Percentiles rank a stretch among this genome's conserved stretches.
These are phyloP conservation scores for Neonectria faginata DNA, from an alignment of 2,329 filamentous ascomycete genomes.

Conservation along the genomic window DNA sequence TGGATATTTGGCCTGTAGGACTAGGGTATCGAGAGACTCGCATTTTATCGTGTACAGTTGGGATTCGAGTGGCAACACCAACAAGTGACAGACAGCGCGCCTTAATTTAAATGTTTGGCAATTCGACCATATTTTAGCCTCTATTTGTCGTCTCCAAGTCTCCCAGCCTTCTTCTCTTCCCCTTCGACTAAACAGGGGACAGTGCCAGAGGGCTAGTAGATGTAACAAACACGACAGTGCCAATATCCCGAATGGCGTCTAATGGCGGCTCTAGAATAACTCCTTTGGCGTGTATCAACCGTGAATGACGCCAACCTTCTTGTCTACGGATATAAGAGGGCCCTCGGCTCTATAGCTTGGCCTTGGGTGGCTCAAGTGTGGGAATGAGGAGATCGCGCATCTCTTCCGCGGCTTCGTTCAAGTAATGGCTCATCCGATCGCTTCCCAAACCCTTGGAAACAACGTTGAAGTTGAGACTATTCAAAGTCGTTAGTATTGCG, in stretches of 20 bases:
- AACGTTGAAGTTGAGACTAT: slow-evolving; percentile 96
- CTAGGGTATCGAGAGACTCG: slow-evolving; percentile 33
- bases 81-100: slow-evolving; percentile 22
- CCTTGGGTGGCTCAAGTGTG: slow-evolving; percentile 82
- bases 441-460: slow-evolving; percentile 93
- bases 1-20: slow-evolving; percentile 36
- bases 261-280: slow-evolving; percentile 19
- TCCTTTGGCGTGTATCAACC: slow-evolving; percentile 15
- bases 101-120: slow-evolving; percentile 16
- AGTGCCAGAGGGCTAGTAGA: slow-evolving; percentile 7
- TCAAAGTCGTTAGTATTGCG: slow-evolving; percentile 28
- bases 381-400: slow-evolving; percentile 87
- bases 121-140: background rate
- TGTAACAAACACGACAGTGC: slow-evolving; percentile 1
- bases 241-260: slow-evolving; percentile 5
- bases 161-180: background rate
- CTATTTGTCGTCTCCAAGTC: slow-evolving; percentile 9
- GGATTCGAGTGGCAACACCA: slow-evolving; percentile 25
- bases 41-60: slow-evolving; percentile 29
- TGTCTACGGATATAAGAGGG: slow-evolving; percentile 12
- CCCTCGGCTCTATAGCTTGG: slow-evolving; percentile 76
- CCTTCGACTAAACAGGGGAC: slow-evolving; percentile 3
- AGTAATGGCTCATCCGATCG: slow-evolving; percentile 93
- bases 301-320: slow-evolving; percentile 14
- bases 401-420: slow-evolving; percentile 93